Evolutionary conservation across 495 filamentous ascomycete genomes (phyloP), one percentile per base, ranked within the genome.

Genomic region (Aspergillus nidulans): DNA sequence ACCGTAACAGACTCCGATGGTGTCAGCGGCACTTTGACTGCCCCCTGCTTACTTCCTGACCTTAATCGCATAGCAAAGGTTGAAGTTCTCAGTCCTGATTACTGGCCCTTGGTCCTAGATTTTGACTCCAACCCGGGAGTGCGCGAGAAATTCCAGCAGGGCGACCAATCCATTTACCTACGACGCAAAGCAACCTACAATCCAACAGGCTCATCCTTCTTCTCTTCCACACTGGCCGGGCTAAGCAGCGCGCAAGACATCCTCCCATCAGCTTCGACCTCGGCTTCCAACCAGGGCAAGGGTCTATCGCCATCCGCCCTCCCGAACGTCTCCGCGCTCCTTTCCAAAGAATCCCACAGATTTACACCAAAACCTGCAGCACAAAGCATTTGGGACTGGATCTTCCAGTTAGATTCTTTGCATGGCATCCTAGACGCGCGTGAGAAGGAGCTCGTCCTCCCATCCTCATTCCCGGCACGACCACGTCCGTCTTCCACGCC

Each of bases 21-120:
- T 25, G 49, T 63, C 21, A 65, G 66, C 28, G 55, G 65, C n/a
- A 66, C 69, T 15, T 55, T 71, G 32, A 72, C 67, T 25, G 87
- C 90, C 0, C 94, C 94, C 6, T 95, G 89, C 66, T 80, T 97
- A 3, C 74, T 99, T 0, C 94, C 94, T 6, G 88, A 92, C 20
- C 77, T 96, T 1, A 74, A 80, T 44, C 79, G 79, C 9, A 81
- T 99, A 38, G 62, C 76, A 4, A 79, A 73, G 10, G 79, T 99
- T 39, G 77, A 80, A 18, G 91, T 91, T 4, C 71, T 71, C 6
- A 81, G 85, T 34, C 73, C 82, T 8, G 86, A 90, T 51, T 90
- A 91, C 71, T 97, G 94, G 94, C 85, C 87, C 24, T 74, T 96
- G 5, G 81, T 84, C 18, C 76, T 99, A 6, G 87, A 96, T 63